Evolutionary conservation across 2,329 filamentous ascomycete species (phyloP).

Genomic region (Xylaria sp.): DNA sequence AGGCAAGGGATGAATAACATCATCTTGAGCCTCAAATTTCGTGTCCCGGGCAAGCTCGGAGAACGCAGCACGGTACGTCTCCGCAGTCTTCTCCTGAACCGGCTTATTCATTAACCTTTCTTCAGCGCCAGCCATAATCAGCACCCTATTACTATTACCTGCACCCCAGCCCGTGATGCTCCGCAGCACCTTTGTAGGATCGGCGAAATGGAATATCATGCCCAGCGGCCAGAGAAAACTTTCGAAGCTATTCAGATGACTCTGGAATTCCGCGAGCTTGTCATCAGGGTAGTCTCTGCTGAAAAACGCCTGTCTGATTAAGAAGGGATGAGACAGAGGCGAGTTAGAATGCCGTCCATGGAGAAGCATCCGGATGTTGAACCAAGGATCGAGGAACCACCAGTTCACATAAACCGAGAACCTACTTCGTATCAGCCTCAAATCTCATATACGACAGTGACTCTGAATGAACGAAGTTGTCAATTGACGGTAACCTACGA

Average conservation of each 20-base stretch:
- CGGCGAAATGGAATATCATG: constrained; percentile 59
- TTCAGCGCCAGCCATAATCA: constrained; percentile 55
- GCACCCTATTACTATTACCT: constrained; percentile 48
- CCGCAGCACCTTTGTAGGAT: constrained; percentile 54
- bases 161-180: constrained; percentile 50
- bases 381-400: constrained; percentile 60
- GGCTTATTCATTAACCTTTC: constrained; percentile 56
- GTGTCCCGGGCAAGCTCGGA: constrained; percentile 46
- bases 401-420: constrained; percentile 59
- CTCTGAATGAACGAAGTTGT: too few species aligned
- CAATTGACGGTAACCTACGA: constrained; percentile 53
- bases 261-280: constrained; percentile 57
- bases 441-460: too few species aligned
- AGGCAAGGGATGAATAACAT: constrained; percentile 27
- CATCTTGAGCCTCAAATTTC: constrained; percentile 47
- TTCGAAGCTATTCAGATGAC: constrained; percentile 60
- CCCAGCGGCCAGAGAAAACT: constrained; percentile 63
- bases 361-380: constrained; percentile 58
- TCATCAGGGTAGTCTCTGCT: constrained; percentile 55
- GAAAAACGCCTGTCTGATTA: constrained; percentile 64
- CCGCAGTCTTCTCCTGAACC: constrained; percentile 54
- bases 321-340: constrained; percentile 61
- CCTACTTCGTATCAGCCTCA: constrained; percentile 41
- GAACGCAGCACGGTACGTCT: constrained; percentile 53
- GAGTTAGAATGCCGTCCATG: constrained; percentile 63